Evolutionary conservation across 495 filamentous ascomycete species (phyloP).

Genomic region (Hypoxylon trugodes): DNA sequence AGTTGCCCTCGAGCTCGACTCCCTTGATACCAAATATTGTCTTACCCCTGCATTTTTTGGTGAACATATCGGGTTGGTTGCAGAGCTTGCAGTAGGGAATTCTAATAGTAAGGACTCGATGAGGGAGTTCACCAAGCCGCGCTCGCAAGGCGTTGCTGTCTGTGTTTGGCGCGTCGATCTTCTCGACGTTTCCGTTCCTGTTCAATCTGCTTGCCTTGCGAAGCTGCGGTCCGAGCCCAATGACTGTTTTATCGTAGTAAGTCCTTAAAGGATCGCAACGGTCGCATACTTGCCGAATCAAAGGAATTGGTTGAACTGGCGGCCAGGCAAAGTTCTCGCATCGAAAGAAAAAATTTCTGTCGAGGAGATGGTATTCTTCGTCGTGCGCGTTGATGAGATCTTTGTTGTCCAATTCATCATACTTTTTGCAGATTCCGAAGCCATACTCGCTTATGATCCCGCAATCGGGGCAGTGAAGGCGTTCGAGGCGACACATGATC

Average conservation of each 20-base stretch:
- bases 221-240: too few relatives aligned
- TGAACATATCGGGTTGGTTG: constrained; percentile 7
- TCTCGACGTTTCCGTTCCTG: too few relatives aligned
- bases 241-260: not conserved
- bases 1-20: constrained; percentile 14
- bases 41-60: not conserved
- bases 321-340: constrained; percentile 1
- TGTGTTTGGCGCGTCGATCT: too few relatives aligned
- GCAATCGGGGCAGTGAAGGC: not conserved
- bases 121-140: constrained; percentile 19
- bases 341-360: too few relatives aligned
- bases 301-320: not conserved
- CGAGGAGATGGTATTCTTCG: too few relatives aligned
- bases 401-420: too few relatives aligned
- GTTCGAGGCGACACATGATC: not conserved
- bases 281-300: not conserved
- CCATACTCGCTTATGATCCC: not conserved
- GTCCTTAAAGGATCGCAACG: not conserved
- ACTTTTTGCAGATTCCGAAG: too few relatives aligned
- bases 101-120: constrained; percentile 9
- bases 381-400: too few relatives aligned
- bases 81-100: constrained; percentile 25
- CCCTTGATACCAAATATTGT: not conserved
- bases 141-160: not conserved
- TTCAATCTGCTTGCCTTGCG: too few relatives aligned